Base-by-base conservation (phyloP, 495 filamentous ascomycete genomes). In the Amorphotheca resinae region DNA sequence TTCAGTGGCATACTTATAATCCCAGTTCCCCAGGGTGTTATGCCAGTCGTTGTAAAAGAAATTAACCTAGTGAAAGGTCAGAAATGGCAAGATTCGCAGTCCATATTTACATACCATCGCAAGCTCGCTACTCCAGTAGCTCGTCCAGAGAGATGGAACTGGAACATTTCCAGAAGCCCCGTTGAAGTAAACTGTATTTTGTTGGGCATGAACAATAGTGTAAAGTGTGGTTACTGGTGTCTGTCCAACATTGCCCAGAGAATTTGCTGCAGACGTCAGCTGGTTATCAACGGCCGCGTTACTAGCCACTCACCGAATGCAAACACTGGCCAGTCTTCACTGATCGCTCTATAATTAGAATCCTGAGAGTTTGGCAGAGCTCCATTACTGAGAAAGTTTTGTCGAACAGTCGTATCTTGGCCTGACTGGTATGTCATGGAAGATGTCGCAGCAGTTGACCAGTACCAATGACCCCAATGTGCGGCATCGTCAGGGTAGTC, bases 381-480 rank as follows among this genome's bases (percentile, higher is more conserved):
- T 31, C 77, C 76, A 14, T 69, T 74, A 42, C 61, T 64, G 0
- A 77, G 65, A 53, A 95, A 96, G 3, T 66, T 62, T 44, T 64
- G 66, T 23, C 89, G 73, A 16, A 94, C 69, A 5, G 62, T 53
- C 0, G 63, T 63, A 17, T 87, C 82, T 9, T 69, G 65, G 12
- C 85, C 87, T 23, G 71, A 77, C 62, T 93, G 76, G 55, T 79
- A 69, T 9, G 62, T 69, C 42, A 69, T 48, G 59, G 65, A 43
- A 15, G 38, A 37, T 12, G 23, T 32, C 16, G 23, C 16, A 26
- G 11, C 26, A 15, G 76, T 87, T 21, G 82, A 59, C 43, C 69
- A 84, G 58, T 87, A 82, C 57, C 93, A 74, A 33, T 73, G 77
- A 0, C 88, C 88, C 88, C 89, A 96, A 67, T 93, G 84, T 0